phyloP scores from a whole-genome alignment of 1,139 yeast species.

The Suhomyces anneliseae region DNA sequence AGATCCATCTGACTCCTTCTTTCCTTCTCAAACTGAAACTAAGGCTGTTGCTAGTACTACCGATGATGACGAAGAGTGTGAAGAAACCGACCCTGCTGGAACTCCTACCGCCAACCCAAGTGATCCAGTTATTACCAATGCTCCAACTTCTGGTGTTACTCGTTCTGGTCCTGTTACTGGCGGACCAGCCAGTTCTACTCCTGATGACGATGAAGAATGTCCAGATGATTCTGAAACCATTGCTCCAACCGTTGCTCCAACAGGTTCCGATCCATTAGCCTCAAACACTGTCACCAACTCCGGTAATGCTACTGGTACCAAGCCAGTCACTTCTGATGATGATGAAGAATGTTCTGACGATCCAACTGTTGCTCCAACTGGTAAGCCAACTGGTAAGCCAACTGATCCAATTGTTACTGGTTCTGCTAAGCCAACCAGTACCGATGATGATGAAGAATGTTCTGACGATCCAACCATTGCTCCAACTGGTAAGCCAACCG shows the following conservation, averaged over 20 bases:
- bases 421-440: neutral
- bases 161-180: conserved; percentile 2
- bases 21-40: neutral
- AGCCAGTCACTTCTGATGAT: neutral
- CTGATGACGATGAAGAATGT: conserved; percentile 14
- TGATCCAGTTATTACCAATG: neutral
- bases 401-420: neutral
- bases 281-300: conserved; percentile 4
- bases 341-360: conserved; percentile 8
- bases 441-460: conserved; percentile 2
- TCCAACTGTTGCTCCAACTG: too few relatives aligned
- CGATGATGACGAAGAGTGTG: conserved; percentile 14
- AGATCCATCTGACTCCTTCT: neutral
- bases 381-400: neutral
- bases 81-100: conserved; percentile 8
- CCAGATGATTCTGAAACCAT: conserved; percentile 1
- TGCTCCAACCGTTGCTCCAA: neutral
- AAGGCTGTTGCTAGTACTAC: conserved; percentile 1
- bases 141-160: conserved; percentile 1
- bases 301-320: neutral
- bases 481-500: too few relatives aligned
- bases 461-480: neutral
- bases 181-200: neutral
- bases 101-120: neutral
- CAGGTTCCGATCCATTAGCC: conserved; percentile 3